Evolutionary conservation across 805 yeast genomes (phyloP), one percentile per base, ranked within the genome.

Genomic region (Candida wancherniae): DNA sequence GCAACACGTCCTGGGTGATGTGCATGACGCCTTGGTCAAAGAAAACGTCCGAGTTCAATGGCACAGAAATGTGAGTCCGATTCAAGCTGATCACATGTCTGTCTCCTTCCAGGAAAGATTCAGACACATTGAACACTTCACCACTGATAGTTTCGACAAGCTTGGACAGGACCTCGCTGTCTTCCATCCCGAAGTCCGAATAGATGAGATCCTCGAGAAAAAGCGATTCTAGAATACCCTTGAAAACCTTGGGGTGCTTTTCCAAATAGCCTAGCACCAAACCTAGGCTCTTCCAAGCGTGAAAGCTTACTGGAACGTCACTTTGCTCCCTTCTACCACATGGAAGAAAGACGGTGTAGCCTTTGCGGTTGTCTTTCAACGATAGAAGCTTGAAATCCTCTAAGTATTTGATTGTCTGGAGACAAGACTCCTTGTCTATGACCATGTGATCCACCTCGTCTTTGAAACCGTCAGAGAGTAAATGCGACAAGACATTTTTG

Each of bases 1-100:
- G 57, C 3, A 73, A 41, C 1, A 84, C 62, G 4, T 67, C 54
- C 21, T 69, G 60, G 9, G 83, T 61, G 1, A 88, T 77, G 51
- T 85, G 95, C 1, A 83, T 74, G 0, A 88, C 95, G 1, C 97
- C 97, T 51, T 83, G 81, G 40, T 74, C 77, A 51, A 84, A 88
- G 9, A 88, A 50, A 5, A 84, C 70, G 50, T 88, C 96, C 1
- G 74, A 57, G 36, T 73, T 68, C 31, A 67, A 44, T 0, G 69
- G 61, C 1, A 71, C 38, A 2, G 57, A 39, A 4, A 72, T 21
- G 8, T 33, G 26, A 1, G 67, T 57, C 19, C 48, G 39, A 42
- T 68, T 65, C 6, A 65, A 21, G 8, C 36, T 39, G 22, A 66
- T 41, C 5, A 43, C 22, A 36, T 55, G 58, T 24, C 45, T 48